Evolutionary conservation across 495 filamentous ascomycete genomes (phyloP), one percentile per base, ranked within the genome.

Genomic region (Parathielavia appendiculata): DNA sequence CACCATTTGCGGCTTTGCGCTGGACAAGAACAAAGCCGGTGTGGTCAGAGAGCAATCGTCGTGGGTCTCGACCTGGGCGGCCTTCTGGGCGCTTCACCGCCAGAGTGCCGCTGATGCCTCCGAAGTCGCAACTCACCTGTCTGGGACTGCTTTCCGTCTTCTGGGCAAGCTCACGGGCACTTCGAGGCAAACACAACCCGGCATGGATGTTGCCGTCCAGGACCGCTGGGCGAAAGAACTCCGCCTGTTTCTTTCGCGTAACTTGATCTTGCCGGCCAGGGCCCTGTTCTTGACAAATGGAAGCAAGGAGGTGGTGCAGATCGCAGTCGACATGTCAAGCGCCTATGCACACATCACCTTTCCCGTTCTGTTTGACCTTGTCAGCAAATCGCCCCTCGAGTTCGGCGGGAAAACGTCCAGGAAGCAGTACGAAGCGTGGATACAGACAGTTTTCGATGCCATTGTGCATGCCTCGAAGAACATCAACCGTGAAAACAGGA

Each of bases 211-310:
- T 13, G 45, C 56, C 1, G 54, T 66, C 9, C 66, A 59, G 50
- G 55, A 65, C 14, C 65, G 59, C 6, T 75, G 76, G 76, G 39
- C 62, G 34, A 51, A 61, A 50, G 64, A 75, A 47, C 65, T 95
- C 5, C 84, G 89, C 56, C 77, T 78, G 2, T 75, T 91, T 19
- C 65, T 91, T 52, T 80, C 82, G n/a, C 78, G 79, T 30, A 85
- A 90, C 73, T 75, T 95, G 34, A 76, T 95, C 19, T 71, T 86
- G 2, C 89, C 89, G 5, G 81, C 84, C 34, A 83, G 83, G 50
- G 68, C 76, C 5, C 73, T 75, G 4, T 87, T 83, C 65, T 72
- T 77, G 43, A 79, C 67, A 64, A 73, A 57, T n/a, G 69, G 54
- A 19, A 73, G 69, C 34, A 54, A 68, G 51, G 63, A 74, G 10